Evolutionary conservation across 352 stramenopile genomes (phyloP), one percentile per base, ranked within the genome.

Genomic region (Phytophthora quininea): DNA sequence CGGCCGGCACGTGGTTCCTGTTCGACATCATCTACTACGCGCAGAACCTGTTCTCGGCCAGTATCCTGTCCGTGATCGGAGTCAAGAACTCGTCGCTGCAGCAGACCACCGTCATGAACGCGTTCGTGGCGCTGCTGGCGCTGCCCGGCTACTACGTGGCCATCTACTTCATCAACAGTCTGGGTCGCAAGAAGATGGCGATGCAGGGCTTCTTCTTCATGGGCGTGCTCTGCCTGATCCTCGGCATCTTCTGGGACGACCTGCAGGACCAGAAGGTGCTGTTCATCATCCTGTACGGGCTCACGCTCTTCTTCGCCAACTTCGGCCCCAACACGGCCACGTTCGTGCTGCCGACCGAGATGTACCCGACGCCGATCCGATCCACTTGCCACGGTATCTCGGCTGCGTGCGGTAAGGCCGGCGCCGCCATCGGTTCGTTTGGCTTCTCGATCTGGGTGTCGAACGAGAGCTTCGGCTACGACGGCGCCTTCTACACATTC

Each of bases 341-440:
- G 14, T 95, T 95, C 74, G 79, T 96, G 37, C 82, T 96, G 73
- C 88, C 89, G 3, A 84, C 89, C 24, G 90, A 96, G 71, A 87
- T 95, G 42, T 78, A 76, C 58, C 72, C 72, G 32, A 96, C 90
- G 14, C 75, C 90, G 60, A 88, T 95, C 60, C 78, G 90, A 19
- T 89, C 80, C 27, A 86, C 83, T n/a, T 93, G 86, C 62, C 88
- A 96, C 74, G 89, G 90, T 14, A 89, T 96, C 69, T 58, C 48
- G 2, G 58, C 48, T 35, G 48, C 58, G 14, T 57, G 47, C 15
- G 48, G 58, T 29, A 58, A 64, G 30, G 48, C 48, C 8, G 58
- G 48, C 10, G 58, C 58, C 38, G 58, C 58, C 30, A 64, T 64
- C 29, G 48, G 58, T 12, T 64, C 48, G n/a, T 58, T 64, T 37